Conservation (phyloP, 2,329 filamentous ascomycete genomes). For the Helicocarpus griseus region DNA sequence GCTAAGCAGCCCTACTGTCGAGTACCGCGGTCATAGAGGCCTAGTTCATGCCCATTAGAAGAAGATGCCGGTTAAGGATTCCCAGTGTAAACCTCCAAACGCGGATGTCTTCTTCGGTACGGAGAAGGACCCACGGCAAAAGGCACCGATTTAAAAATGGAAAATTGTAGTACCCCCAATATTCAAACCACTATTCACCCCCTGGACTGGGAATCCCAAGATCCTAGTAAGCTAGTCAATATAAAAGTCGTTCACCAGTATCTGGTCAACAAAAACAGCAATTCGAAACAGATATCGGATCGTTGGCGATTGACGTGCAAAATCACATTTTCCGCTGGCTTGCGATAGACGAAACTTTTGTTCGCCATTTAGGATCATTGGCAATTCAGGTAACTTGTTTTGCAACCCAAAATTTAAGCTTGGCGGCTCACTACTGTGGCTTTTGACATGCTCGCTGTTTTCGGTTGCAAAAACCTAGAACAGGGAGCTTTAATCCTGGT, state of each 20-base stretch:
- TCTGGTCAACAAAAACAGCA: conserved; percentile 13
- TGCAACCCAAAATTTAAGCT: too few species aligned
- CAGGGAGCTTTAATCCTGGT: conserved; percentile 19
- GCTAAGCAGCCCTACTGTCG: too few species aligned
- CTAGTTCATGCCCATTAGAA: conserved; percentile 24
- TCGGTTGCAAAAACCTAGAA: conserved; percentile 30
- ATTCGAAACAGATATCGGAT: conserved; percentile 8
- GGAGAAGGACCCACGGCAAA: too few species aligned
- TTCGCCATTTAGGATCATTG: too few species aligned
- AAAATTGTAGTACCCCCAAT: conserved; percentile 24
- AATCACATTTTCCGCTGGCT: conserved; percentile 25
- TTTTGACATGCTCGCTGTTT: conserved; percentile 20
- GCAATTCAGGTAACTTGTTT: too few species aligned
- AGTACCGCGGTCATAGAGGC: too few species aligned
- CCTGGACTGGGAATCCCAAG: conserved; percentile 25
- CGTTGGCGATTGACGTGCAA: conserved; percentile 22
- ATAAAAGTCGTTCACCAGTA: conserved; percentile 26
- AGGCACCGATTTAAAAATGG: conserved; percentile 22
- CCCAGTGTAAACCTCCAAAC: conserved; percentile 33
- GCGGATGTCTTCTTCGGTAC: conserved; percentile 25
- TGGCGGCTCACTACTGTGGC: conserved; percentile 23
- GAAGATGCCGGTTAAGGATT: conserved; percentile 21
- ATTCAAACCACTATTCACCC: too few species aligned
- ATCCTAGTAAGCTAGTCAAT: conserved; percentile 30
- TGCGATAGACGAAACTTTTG: conserved; percentile 13